Conservation (phyloP, 2,329 filamentous ascomycete species). For the Neurospora sp. region DNA sequence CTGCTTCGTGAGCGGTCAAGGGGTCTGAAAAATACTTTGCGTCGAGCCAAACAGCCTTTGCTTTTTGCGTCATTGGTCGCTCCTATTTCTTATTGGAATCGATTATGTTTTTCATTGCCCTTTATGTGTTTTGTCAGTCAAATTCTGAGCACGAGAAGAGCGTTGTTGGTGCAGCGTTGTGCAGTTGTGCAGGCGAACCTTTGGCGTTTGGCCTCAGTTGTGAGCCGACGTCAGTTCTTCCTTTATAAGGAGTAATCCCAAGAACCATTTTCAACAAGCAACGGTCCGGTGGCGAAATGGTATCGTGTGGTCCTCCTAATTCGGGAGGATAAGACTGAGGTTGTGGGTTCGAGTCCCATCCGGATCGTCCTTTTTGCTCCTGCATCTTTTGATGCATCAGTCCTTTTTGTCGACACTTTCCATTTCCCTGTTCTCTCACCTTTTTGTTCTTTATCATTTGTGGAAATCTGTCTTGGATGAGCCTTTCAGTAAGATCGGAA, state of each 20-base stretch:
- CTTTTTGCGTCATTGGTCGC: not conserved
- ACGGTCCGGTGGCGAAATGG: not conserved
- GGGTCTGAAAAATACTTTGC: not conserved
- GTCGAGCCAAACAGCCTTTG: not conserved
- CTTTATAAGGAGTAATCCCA: not conserved
- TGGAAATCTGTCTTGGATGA: not conserved
- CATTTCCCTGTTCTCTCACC: not conserved
- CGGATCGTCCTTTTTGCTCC: not conserved
- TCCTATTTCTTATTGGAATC: not conserved
- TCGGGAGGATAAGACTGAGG: not conserved
- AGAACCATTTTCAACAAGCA: not conserved
- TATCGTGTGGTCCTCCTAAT: not conserved
- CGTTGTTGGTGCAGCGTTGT: not conserved
- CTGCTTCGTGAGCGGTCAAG: not conserved
- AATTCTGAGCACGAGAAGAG: not conserved
- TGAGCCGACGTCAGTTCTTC: rapidly evolving
- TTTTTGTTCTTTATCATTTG: not conserved
- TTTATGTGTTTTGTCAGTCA: not conserved
- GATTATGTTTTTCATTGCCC: not conserved
- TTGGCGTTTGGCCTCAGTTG: not conserved
- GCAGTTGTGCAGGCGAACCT: not conserved
- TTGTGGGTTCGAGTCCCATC: not conserved
- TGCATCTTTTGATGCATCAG: not conserved
- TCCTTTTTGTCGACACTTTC: not conserved
- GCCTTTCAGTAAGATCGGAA: too few relatives aligned